Evolutionary conservation across 106 monocot species (phyloP).

Genomic region (Dioscorea dumetorum): DNA sequence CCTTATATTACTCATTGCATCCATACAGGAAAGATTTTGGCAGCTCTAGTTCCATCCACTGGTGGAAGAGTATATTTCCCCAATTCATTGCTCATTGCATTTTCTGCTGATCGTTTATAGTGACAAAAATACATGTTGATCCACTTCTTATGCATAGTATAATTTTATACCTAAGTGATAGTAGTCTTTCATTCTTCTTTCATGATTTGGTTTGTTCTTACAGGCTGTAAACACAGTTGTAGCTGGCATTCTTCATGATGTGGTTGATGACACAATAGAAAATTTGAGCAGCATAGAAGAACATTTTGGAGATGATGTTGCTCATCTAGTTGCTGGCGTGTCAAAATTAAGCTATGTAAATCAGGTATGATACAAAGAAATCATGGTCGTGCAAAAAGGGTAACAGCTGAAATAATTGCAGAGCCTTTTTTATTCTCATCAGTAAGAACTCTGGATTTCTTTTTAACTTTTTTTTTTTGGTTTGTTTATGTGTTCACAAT

Average conservation of each 20-base stretch:
- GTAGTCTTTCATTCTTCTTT: not conserved
- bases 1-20: slow-evolving; percentile 93
- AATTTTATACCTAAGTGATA: too few relatives aligned
- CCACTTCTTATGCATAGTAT: not conserved
- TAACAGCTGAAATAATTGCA: too few relatives aligned
- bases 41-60: slow-evolving; percentile 81
- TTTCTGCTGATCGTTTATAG: not conserved
- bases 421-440: too few relatives aligned
- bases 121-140: not conserved
- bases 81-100: not conserved
- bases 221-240: slow-evolving; percentile 93
- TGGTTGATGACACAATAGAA: slow-evolving; percentile 86
- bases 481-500: too few relatives aligned
- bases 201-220: not conserved
- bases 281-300: slow-evolving; percentile 62
- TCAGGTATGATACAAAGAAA: slow-evolving; percentile 40
- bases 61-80: slow-evolving; percentile 56
- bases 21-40: slow-evolving; percentile 89
- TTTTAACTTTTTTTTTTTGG: too few relatives aligned
- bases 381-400: too few relatives aligned
- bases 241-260: slow-evolving; percentile 98
- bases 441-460: too few relatives aligned
- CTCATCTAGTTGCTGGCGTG: slow-evolving; percentile 83
- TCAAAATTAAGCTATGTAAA: slow-evolving; percentile 95
- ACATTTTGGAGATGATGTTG: slow-evolving; percentile 90